A percentile compares a stretch with the other conserved stretches of the same genome.
Evolutionary conservation across 768 basidiomycete species (phyloP).

Genomic region (Lentinula sp.): DNA sequence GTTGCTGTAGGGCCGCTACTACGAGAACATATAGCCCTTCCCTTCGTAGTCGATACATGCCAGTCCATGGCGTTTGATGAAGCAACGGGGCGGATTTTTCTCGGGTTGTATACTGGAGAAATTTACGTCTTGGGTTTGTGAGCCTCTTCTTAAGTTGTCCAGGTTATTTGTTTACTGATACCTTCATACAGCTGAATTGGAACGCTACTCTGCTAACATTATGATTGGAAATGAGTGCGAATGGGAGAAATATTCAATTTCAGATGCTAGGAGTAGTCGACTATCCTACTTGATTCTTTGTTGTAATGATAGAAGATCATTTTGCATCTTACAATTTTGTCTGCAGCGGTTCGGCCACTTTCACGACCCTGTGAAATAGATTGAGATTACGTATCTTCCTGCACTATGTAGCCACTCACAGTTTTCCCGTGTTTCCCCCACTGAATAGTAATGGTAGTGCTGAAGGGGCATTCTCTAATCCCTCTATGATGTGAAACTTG

Average conservation of each 20-base stretch:
- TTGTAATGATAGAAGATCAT: too few relatives aligned
- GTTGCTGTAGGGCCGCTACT: constrained; percentile 31
- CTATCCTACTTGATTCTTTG: too few relatives aligned
- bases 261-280: too few relatives aligned
- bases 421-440: constrained; percentile 76
- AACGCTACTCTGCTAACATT: too few relatives aligned
- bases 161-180: too few relatives aligned
- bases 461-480: constrained; percentile 65
- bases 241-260: too few relatives aligned
- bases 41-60: constrained; percentile 41
- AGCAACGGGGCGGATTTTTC: constrained; percentile 41
- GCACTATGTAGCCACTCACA: constrained; percentile 23
- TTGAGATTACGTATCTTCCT: neutral
- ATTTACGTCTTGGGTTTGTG: constrained; percentile 42
- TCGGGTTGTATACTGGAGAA: constrained; percentile 47
- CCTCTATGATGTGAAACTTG: constrained; percentile 75
- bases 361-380: neutral
- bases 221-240: too few relatives aligned
- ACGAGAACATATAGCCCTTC: constrained; percentile 40
- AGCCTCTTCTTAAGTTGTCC: neutral
- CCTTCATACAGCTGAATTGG: too few relatives aligned
- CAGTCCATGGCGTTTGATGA: constrained; percentile 52
- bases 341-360: neutral
- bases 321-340: neutral
- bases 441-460: constrained; percentile 67